A percentile compares a stretch with the other conserved stretches of the same genome.
phyloP scores from a whole-genome alignment of 257 asterid genomes.

The Jaltomata sinuosa region DNA sequence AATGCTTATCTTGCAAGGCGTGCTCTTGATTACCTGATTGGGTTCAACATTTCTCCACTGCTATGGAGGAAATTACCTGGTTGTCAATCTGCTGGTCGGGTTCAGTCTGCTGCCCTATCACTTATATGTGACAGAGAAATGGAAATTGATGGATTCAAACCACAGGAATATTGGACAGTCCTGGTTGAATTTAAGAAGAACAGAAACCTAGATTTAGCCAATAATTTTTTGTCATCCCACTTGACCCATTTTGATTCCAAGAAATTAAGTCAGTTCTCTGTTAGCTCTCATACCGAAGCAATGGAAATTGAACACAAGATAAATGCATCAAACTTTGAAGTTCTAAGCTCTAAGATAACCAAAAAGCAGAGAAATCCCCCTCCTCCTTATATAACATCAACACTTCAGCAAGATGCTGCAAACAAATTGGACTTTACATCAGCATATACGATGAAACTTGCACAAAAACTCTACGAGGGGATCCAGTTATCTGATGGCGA shows the following conservation, averaged over 20 bases:
- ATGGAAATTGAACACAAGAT: slow-evolving; percentile 46
- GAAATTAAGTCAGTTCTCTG: slow-evolving; percentile 50
- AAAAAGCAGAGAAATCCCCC: slow-evolving; percentile 61
- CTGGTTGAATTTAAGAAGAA: slow-evolving; percentile 38
- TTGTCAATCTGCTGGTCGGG: slow-evolving; percentile 97
- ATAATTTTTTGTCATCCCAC: slow-evolving; percentile 34
- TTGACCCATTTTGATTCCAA: slow-evolving; percentile 49
- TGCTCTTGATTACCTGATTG: slow-evolving; percentile 93
- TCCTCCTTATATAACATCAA: slow-evolving; percentile 73
- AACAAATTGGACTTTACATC: slow-evolving; percentile 67
- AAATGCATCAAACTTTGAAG: slow-evolving; percentile 39
- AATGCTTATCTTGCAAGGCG: slow-evolving; percentile 93
- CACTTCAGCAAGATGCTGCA: slow-evolving; percentile 97
- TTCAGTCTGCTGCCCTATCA: slow-evolving; percentile 90
- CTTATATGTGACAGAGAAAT: slow-evolving; percentile 84
- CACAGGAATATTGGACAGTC: slow-evolving; percentile 82
- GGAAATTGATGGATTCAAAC: slow-evolving; percentile 64
- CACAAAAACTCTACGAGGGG: slow-evolving; percentile 92
- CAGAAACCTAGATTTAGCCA: slow-evolving; percentile 13
- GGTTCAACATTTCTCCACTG: slow-evolving; percentile 90
- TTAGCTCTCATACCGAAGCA: slow-evolving; percentile 54
- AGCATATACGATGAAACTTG: slow-evolving; percentile 71
- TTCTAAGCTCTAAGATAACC: slow-evolving; percentile 42
- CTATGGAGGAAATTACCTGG: slow-evolving; percentile 95
- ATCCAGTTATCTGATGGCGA: slow-evolving; percentile 59